Evolutionary conservation across 2,329 filamentous ascomycete species (phyloP), one percentile per base, ranked within the genome.

Genomic region (Fusarium compactum): DNA sequence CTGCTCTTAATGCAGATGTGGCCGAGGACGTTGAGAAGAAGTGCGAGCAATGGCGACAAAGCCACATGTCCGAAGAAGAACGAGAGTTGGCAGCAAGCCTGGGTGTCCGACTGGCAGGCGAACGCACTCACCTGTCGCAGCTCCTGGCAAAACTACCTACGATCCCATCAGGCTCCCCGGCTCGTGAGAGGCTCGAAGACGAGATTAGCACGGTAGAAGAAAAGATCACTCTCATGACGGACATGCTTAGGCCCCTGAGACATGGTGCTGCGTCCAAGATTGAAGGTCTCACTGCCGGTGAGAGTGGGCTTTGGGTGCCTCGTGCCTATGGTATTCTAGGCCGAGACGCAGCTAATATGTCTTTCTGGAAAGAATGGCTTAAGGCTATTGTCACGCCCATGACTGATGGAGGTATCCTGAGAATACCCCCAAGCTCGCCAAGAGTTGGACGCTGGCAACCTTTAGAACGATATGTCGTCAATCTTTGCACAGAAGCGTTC

Each of bases 361-460:
- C 90, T 32, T 98, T 99, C 82, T 99, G 95, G 95, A 98, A 98
- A 80, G 96, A 99, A 79, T 99, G 96, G 96, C 87, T 99, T 50
- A 92, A 94, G 80, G 95, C 95, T 9, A 88, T 98, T 12, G 85
- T 96, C n/a, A 93, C 97, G 24, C 96, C 96, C 29, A 99, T 98
- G 96, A 94, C 91, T 2, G 94, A 97, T 77, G 94, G 95, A 22
- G 90, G 87, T 16, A 86, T 99, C 30, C 82, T 96, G 72, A 88
- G 95, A 60, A 90, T 99, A 10, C 94, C 96, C 9, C 86, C 93
- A 12, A 97, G 92, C 80, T 98, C 95, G 8, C 95, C 96, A 15
- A 93, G 90, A 75, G 90, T 97, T 70, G 96, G 96, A 46, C 90
- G 94, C 77, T 99, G 96, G 96, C 95, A 98, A 79, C 96, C 96